A percentile compares a stretch with the other conserved stretches of the same genome.
phyloP scores from a whole-genome alignment of 192 early-diverging fungal genomes.

The Linnemannia elongata region DNA sequence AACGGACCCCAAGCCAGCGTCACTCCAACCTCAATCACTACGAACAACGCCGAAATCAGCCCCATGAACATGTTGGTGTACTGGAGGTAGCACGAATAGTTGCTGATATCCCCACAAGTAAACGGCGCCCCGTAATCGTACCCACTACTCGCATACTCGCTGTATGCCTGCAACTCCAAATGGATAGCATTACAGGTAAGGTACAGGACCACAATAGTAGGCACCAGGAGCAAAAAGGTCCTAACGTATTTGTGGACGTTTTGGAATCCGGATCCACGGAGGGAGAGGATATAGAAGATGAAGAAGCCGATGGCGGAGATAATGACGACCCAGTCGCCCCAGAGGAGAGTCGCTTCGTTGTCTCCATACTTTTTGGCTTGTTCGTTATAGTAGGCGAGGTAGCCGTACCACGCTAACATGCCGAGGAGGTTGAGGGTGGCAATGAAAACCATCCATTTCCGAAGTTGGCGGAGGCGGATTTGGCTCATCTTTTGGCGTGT shows the following conservation, averaged over 20 bases:
- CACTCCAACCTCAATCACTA: not conserved
- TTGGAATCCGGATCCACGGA: not conserved
- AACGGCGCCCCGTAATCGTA: not conserved
- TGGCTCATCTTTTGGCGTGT: not conserved
- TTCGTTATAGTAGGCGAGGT: not conserved
- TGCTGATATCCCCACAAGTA: not conserved
- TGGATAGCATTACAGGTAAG: not conserved
- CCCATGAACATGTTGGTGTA: not conserved
- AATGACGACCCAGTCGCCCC: not conserved
- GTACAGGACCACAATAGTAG: not conserved
- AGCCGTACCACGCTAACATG: not conserved
- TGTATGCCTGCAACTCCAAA: not conserved
- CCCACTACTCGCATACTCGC: not conserved
- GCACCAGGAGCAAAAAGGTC: not conserved
- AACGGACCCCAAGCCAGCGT: slow-evolving; percentile 1
- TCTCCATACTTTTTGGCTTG: not conserved
- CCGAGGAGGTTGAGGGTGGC: not conserved
- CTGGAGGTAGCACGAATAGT: not conserved
- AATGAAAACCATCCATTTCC: not conserved
- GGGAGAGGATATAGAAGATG: slow-evolving; percentile 2
- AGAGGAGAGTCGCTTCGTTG: not conserved
- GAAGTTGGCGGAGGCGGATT: not conserved
- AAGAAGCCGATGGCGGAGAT: not conserved
- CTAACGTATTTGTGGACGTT: not conserved
- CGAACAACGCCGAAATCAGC: slow-evolving; percentile 1